Conservation (phyloP, 106 monocot genomes). For the Allium fistulosum region DNA sequence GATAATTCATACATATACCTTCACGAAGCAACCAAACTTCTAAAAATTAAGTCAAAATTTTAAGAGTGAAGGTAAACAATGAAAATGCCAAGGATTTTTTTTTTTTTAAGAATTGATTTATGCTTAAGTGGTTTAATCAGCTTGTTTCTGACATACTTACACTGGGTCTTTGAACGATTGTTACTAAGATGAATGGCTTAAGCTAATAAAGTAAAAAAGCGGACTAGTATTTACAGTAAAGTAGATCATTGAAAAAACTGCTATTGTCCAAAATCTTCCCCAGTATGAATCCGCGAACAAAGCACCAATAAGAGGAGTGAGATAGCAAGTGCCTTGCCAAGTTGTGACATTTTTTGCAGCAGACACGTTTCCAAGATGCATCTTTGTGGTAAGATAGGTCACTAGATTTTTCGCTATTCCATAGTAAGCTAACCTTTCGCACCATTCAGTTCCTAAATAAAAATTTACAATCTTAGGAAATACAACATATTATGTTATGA, state of each 20-base stretch:
- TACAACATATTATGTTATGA: neutral
- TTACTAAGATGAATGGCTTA: too few species aligned
- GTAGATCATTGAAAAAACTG: conserved; percentile 59
- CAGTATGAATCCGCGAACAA: conserved; percentile 69
- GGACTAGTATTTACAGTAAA: conserved; percentile 32
- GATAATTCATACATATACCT: too few species aligned
- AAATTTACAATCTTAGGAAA: neutral
- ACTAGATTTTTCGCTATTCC: conserved; percentile 68
- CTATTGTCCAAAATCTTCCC: conserved; percentile 78
- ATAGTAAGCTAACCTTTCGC: conserved; percentile 68
- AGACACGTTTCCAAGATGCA: conserved; percentile 51
- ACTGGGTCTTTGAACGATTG: too few species aligned
- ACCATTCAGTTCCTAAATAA: conserved; percentile 49
- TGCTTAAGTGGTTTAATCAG: too few species aligned
- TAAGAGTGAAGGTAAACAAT: too few species aligned
- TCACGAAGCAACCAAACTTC: too few species aligned
- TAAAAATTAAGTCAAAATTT: too few species aligned
- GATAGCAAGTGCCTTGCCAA: conserved; percentile 71
- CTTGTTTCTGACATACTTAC: too few species aligned
- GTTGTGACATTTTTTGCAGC: conserved; percentile 72
- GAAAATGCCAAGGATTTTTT: too few species aligned
- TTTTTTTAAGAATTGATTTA: too few species aligned
- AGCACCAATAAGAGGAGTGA: conserved; percentile 68
- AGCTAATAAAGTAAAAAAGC: too few species aligned
- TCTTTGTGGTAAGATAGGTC: conserved; percentile 54